Evolutionary conservation across 345 rosid genomes (phyloP).

Genomic region (Salix brachista): DNA sequence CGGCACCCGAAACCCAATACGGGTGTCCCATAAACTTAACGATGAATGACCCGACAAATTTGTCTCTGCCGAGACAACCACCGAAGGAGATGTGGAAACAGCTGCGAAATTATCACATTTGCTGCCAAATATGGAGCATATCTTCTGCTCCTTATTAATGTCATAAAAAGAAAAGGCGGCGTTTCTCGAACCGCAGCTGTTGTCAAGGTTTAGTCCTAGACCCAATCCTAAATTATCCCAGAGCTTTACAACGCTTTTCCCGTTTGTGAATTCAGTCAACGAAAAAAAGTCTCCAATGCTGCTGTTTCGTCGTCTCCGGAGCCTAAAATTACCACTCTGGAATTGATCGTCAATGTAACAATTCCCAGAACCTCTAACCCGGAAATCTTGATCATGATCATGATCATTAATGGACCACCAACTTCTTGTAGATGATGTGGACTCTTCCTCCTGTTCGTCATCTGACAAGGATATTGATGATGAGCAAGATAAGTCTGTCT

Average conservation of each 20-base stretch:
- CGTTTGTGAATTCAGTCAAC: conserved; percentile 37
- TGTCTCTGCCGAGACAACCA: conserved; percentile 36
- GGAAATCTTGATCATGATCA: conserved; percentile 20
- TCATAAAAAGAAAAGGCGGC: conserved; percentile 7
- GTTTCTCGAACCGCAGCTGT: background rate
- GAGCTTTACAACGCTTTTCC: conserved; percentile 53
- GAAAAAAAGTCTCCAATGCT: conserved; percentile 45
- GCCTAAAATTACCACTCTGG: conserved; percentile 18
- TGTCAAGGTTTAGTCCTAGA: conserved; percentile 28
- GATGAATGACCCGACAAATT: conserved; percentile 25
- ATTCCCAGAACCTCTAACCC: conserved; percentile 40
- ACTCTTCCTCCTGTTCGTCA: conserved; percentile 1
- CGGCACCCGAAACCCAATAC: conserved; percentile 41
- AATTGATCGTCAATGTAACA: conserved; percentile 13
- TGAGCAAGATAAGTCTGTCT: conserved; percentile 34
- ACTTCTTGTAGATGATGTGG: background rate
- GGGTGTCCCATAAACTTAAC: conserved; percentile 61
- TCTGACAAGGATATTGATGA: conserved; percentile 14
- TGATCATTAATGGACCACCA: conserved; percentile 29
- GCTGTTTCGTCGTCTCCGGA: conserved; percentile 38
- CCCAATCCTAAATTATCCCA: conserved; percentile 51
- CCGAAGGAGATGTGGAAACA: conserved; percentile 32
- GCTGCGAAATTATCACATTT: conserved; percentile 16
- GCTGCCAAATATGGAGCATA: conserved; percentile 18
- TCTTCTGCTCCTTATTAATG: background rate